Percentiles rank a stretch among this genome's conserved stretches.
phyloP scores from a whole-genome alignment of 2,329 filamentous ascomycete species.

The Penicillium sp. region DNA sequence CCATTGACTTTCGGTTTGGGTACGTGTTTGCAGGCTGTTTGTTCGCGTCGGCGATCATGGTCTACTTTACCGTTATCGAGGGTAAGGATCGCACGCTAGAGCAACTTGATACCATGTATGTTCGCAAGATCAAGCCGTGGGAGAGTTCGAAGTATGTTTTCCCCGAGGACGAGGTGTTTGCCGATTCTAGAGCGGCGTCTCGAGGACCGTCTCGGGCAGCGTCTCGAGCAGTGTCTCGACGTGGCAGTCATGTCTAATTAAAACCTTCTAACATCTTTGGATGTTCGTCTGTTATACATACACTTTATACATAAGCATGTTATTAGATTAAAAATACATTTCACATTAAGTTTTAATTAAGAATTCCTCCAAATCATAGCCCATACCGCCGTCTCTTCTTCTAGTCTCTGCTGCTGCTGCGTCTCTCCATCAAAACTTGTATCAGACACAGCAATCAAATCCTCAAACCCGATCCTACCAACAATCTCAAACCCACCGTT shows the following conservation, averaged over 20 bases:
- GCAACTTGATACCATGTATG: slow-evolving; percentile 72
- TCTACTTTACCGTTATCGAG: slow-evolving; percentile 70
- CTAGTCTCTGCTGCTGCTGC: background rate
- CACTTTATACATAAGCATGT: background rate
- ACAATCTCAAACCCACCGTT: slow-evolving; percentile 7
- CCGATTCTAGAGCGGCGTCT: background rate
- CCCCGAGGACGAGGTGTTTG: slow-evolving; percentile 1
- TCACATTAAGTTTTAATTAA: background rate
- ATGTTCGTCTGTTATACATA: background rate
- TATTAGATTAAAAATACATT: background rate
- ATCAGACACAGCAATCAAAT: background rate
- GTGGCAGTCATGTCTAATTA: background rate
- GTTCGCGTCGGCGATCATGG: slow-evolving; percentile 58
- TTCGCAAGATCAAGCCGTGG: slow-evolving; percentile 57
- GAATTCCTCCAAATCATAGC: slow-evolving; percentile 6
- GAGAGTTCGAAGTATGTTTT: slow-evolving; percentile 50
- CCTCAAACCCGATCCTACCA: slow-evolving; percentile 9
- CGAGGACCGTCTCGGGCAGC: background rate
- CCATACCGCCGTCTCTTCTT: slow-evolving; percentile 2
- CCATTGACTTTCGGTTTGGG: slow-evolving; percentile 69
- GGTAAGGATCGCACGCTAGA: slow-evolving; percentile 66
- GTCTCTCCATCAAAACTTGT: background rate
- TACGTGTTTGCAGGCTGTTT: slow-evolving; percentile 74
- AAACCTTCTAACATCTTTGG: background rate
- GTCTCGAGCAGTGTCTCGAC: background rate